A percentile compares a stretch with the other conserved stretches of the same genome.
phyloP scores from a whole-genome alignment of 2,329 filamentous ascomycete species.

The Trichophyton equinum region DNA sequence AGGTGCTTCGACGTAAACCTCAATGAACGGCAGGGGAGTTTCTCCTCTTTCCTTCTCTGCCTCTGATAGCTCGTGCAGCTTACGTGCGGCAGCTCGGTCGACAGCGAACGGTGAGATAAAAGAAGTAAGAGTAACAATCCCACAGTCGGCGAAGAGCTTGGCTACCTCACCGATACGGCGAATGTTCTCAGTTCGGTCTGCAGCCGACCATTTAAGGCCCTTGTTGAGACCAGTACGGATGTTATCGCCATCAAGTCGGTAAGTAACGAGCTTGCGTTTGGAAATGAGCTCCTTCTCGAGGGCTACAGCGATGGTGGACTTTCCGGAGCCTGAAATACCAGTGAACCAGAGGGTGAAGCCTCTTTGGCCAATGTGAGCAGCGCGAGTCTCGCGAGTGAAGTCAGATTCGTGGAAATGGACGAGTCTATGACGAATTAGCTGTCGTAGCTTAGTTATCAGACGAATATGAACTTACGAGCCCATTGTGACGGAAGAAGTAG shows the following conservation, averaged over 20 bases:
- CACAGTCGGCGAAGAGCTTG: conserved; percentile 87
- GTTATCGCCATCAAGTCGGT: conserved; percentile 96
- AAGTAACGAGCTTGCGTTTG: conserved; percentile 63
- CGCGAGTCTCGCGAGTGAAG: conserved; percentile 29
- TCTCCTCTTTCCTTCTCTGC: conserved; percentile 21
- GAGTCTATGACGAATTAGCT: conserved; percentile 23
- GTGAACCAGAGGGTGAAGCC: conserved; percentile 98
- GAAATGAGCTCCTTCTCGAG: conserved; percentile 86
- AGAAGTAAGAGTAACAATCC: conserved; percentile 77
- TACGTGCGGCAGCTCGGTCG: conserved; percentile 70
- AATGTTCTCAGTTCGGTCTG: conserved; percentile 95
- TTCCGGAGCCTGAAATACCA: conserved; percentile 87
- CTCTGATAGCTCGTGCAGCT: conserved; percentile 55
- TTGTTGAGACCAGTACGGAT: conserved; percentile 97
- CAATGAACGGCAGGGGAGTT: conserved; percentile 65
- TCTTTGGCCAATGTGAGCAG: conserved; percentile 55
- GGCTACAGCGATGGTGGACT: conserved; percentile 91
- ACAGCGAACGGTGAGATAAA: conserved; percentile 94
- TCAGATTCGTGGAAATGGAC: conserved; percentile 36
- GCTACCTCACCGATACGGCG: conserved; percentile 91
- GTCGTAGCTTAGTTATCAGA: neutral
- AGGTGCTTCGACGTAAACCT: conserved; percentile 86
- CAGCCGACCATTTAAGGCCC: conserved; percentile 86
- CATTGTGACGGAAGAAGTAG: conserved; percentile 6
- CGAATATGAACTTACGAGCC: conserved; percentile 5